Percentiles rank a stretch among this genome's conserved stretches.
Evolutionary conservation across 73 alveolate genomes (phyloP).

Genomic region (Blepharisma japonicum): DNA sequence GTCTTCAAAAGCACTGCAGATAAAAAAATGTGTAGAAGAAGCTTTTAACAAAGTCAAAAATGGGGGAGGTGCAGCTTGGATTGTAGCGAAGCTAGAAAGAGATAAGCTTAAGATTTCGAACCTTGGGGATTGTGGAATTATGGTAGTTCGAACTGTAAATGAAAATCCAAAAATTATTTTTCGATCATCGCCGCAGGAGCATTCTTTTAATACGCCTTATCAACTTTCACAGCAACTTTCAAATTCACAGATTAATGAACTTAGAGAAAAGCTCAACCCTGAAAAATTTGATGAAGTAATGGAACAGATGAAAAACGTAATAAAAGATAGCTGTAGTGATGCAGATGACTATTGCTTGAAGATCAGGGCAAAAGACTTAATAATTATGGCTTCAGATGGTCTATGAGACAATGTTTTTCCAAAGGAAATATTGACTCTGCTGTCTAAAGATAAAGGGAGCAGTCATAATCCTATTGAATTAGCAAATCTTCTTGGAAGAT

Average conservation of each 20-base stretch:
- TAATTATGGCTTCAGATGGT: constrained; percentile 49
- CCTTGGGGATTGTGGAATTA: constrained; percentile 6
- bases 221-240: not conserved
- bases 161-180: not conserved
- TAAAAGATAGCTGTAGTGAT: not conserved
- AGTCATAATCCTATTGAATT: not conserved
- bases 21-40: not conserved
- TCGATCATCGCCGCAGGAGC: not conserved
- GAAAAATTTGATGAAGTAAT: no score
- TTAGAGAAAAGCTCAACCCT: not conserved
- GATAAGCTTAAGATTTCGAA: not conserved
- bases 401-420: constrained; percentile 47
- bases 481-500: not conserved
- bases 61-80: not conserved
- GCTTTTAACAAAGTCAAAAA: not conserved
- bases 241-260: not conserved
- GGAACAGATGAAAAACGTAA: no score
- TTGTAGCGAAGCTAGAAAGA: not conserved
- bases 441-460: not conserved
- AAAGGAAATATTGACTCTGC: constrained; percentile 30
- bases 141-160: not conserved
- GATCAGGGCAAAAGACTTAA: constrained; percentile 33
- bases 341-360: constrained; percentile 26
- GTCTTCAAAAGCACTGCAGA: not conserved
- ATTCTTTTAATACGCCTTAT: not conserved